phyloP scores from a whole-genome alignment of 768 basidiomycete species.

The Melanogaster broomeanus region DNA sequence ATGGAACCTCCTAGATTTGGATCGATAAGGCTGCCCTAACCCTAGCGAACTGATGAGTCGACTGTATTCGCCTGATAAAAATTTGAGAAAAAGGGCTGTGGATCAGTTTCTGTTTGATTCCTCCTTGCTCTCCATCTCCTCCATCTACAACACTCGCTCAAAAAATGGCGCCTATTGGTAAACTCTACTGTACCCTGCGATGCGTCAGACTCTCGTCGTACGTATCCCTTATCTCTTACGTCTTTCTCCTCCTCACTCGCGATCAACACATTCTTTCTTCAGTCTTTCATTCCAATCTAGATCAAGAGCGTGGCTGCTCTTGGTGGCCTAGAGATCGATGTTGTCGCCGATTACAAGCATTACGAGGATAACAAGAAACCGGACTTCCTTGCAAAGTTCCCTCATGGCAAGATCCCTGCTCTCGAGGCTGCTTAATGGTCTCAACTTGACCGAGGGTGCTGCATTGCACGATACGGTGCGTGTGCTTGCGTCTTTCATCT shows the following conservation, averaged over 20 bases:
- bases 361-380: slow-evolving; percentile 68
- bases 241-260: slow-evolving; percentile 2
- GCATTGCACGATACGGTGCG: slow-evolving; percentile 93
- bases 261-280: neutral
- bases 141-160: slow-evolving; percentile 23
- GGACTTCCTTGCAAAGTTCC: slow-evolving; percentile 74
- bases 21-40: slow-evolving; percentile 34
- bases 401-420: slow-evolving; percentile 83
- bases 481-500: slow-evolving; percentile 21
- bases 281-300: slow-evolving; percentile 33
- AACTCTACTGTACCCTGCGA: slow-evolving; percentile 54
- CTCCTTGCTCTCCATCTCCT: slow-evolving; percentile 17
- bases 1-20: neutral
- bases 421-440: slow-evolving; percentile 75
- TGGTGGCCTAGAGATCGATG: slow-evolving; percentile 57
- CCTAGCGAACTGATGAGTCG: neutral
- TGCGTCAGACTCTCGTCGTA: slow-evolving; percentile 51
- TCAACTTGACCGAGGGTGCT: slow-evolving; percentile 73
- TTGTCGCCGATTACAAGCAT: slow-evolving; percentile 57
- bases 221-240: slow-evolving; percentile 5
- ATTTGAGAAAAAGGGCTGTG: slow-evolving; percentile 9
- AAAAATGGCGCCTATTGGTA: slow-evolving; percentile 62
- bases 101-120: neutral
- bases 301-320: slow-evolving; percentile 60
- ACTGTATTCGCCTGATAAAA: slow-evolving; percentile 21